Evolutionary conservation across 805 yeast species (phyloP).

Genomic region (Myxozyma mucilagina): DNA sequence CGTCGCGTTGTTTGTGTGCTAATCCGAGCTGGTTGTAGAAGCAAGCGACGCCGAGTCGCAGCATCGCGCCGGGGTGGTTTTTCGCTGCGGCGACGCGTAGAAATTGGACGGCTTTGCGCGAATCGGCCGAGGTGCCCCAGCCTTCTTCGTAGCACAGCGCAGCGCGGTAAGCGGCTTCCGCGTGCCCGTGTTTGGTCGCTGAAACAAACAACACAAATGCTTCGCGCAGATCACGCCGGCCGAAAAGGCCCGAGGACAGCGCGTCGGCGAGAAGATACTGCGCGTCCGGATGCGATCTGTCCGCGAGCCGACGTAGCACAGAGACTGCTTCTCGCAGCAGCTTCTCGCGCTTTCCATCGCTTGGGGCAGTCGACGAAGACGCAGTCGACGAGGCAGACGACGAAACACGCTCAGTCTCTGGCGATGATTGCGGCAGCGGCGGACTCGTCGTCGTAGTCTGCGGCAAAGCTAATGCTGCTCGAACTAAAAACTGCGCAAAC

Average conservation of each 20-base stretch:
- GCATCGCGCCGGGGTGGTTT: constrained; percentile 97
- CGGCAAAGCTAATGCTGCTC: constrained; percentile 61
- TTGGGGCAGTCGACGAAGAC: not conserved
- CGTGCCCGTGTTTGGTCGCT: constrained; percentile 92
- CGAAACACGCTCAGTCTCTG: constrained; percentile 8
- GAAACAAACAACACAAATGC: constrained; percentile 75
- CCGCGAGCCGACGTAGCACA: constrained; percentile 68
- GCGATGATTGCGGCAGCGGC: constrained; percentile 7
- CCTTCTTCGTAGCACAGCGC: constrained; percentile 94
- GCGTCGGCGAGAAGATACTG: constrained; percentile 93
- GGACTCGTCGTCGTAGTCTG: not conserved
- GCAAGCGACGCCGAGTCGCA: constrained; percentile 82
- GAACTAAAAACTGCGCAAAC: constrained; percentile 86
- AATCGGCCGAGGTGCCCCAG: constrained; percentile 84
- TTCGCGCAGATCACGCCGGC: constrained; percentile 62
- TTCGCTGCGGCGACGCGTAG: constrained; percentile 83
- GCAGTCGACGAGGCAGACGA: constrained; percentile 9
- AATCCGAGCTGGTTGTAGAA: constrained; percentile 85
- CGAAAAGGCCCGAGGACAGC: constrained; percentile 77
- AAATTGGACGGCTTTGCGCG: constrained; percentile 80
- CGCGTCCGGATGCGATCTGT: constrained; percentile 82
- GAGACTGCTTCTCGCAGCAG: constrained; percentile 75
- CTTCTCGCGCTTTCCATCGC: constrained; percentile 41
- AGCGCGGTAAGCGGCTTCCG: constrained; percentile 87
- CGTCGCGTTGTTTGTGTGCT: constrained; percentile 61